phyloP scores from a whole-genome alignment of 331 rosid genomes.

The Acacia pycnantha region DNA sequence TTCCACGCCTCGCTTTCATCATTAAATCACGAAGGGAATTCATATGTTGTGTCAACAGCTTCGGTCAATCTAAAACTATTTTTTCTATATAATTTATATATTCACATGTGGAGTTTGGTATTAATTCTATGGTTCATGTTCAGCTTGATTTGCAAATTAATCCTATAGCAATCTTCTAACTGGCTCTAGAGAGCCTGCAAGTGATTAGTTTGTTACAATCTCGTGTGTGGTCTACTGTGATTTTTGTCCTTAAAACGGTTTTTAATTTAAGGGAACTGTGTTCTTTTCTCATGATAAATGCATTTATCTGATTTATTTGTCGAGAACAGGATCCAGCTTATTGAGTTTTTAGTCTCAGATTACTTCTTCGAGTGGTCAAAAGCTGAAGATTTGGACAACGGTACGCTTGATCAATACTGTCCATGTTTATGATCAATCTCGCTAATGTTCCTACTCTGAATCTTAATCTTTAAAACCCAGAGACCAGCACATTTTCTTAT shows the following conservation, averaged over 20 bases:
- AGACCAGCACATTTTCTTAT: background rate
- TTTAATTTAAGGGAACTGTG: background rate
- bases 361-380: constrained; percentile 69
- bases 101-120: background rate
- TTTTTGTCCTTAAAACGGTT: background rate
- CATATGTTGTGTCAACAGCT: background rate
- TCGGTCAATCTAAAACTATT: background rate
- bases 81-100: background rate
- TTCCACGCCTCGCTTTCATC: background rate
- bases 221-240: background rate
- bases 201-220: background rate
- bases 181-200: background rate
- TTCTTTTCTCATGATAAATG: background rate
- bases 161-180: background rate
- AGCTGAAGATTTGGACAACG: constrained; percentile 54
- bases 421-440: constrained; percentile 1
- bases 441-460: constrained; percentile 4
- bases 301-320: constrained; percentile 16
- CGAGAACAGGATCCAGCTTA: constrained; percentile 78
- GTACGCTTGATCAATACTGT: constrained; percentile 44
- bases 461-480: background rate
- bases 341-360: constrained; percentile 75
- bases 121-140: background rate
- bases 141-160: background rate
- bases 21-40: background rate